phyloP scores from a whole-genome alignment of 768 basidiomycete genomes.

The Pulveroboletus ravenelii region DNA sequence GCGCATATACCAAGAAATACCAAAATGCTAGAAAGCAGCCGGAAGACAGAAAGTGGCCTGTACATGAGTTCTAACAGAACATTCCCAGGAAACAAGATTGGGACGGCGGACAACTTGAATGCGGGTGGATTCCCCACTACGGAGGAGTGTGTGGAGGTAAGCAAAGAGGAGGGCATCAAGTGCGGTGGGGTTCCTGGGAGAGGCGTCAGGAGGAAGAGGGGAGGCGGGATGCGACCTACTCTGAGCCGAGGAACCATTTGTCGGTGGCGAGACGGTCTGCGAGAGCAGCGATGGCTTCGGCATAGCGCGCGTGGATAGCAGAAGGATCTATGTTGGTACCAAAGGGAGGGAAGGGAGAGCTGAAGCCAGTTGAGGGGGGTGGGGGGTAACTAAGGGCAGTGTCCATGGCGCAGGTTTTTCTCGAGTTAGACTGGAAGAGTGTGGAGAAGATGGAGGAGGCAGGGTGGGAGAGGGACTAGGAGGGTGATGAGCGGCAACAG shows the following conservation, averaged over 20 bases:
- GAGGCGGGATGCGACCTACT: slow-evolving; percentile 38
- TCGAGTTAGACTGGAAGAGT: slow-evolving; percentile 36
- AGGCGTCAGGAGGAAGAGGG: slow-evolving; percentile 4
- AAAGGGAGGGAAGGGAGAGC: slow-evolving; percentile 55
- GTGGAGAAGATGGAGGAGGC: slow-evolving; percentile 38
- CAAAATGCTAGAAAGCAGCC: slow-evolving; percentile 2
- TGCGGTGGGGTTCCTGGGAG: slow-evolving; percentile 65
- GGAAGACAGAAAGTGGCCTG: slow-evolving; percentile 42
- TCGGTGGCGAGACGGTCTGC: slow-evolving; percentile 73
- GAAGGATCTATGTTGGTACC: slow-evolving; percentile 52
- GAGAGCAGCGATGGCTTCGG: slow-evolving; percentile 66
- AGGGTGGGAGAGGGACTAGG: slow-evolving; percentile 48
- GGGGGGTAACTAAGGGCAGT: slow-evolving; percentile 60
- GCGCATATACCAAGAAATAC: slow-evolving; percentile 17
- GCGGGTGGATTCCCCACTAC: slow-evolving; percentile 41
- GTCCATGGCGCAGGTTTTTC: slow-evolving; percentile 35
- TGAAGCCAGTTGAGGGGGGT: slow-evolving; percentile 65
- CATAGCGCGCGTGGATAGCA: slow-evolving; percentile 54
- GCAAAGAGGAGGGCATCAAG: slow-evolving; percentile 82
- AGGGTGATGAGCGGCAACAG: slow-evolving; percentile 6
- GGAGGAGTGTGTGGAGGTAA: slow-evolving; percentile 66
- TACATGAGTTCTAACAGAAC: slow-evolving; percentile 56
- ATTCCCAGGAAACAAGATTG: slow-evolving; percentile 82
- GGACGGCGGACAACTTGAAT: slow-evolving; percentile 65
- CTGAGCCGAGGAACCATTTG: slow-evolving; percentile 77